Evolutionary conservation across 176 grass and related monocot species (phyloP).

Genomic region (Oryza rufipogon): DNA sequence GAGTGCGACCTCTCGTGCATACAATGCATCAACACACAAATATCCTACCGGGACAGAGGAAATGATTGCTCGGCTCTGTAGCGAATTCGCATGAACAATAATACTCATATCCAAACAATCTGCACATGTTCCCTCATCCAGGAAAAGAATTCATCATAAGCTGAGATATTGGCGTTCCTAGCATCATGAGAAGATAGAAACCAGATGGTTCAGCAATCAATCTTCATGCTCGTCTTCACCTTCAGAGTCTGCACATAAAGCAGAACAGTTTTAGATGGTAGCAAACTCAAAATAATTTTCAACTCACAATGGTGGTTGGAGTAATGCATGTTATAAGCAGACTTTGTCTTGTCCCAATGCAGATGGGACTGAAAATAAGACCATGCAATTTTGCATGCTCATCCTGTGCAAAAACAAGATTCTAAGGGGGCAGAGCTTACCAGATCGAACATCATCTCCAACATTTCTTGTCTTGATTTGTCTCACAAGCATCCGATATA

Average conservation of each 20-base stretch:
- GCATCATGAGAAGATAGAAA: not conserved
- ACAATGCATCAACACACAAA: conserved; percentile 21
- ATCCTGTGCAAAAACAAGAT: not conserved
- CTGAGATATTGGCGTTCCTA: not conserved
- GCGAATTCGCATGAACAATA: conserved; percentile 11
- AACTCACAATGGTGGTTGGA: not conserved
- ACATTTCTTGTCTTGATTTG: conserved; percentile 76
- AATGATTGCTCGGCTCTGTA: conserved; percentile 9
- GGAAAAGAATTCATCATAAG: conserved; percentile 23
- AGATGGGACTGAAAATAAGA: not conserved
- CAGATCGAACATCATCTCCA: conserved; percentile 88
- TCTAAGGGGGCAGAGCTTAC: conserved; percentile 37
- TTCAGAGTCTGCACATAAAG: conserved; percentile 70
- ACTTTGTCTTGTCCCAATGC: not conserved
- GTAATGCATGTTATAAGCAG: not conserved
- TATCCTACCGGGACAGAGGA: not conserved
- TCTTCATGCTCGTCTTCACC: conserved; percentile 80
- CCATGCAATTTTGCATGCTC: conserved; percentile 1
- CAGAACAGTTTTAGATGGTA: conserved; percentile 1
- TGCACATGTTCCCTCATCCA: conserved; percentile 19
- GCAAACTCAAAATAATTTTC: not conserved
- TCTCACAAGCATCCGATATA: conserved; percentile 80
- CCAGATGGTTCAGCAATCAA: conserved; percentile 24
- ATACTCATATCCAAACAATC: conserved; percentile 32
- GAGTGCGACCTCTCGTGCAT: not conserved